Evolutionary conservation across 2,329 filamentous ascomycete species (phyloP), one percentile per base, ranked within the genome.

Genomic region (Pseudopyricularia javanii): DNA sequence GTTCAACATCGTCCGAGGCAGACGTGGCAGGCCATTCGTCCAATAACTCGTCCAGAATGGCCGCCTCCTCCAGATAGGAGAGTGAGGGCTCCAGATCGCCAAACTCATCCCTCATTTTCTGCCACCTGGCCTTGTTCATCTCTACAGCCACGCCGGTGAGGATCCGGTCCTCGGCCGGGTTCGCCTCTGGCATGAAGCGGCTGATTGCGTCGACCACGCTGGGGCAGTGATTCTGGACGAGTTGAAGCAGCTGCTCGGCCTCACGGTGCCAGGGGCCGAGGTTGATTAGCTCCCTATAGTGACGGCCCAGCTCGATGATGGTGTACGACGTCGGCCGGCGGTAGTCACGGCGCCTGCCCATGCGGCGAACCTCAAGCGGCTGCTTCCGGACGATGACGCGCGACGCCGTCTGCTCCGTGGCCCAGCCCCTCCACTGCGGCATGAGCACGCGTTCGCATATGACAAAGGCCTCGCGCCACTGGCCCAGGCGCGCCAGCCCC

Each of bases 401-500:
- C 22, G 4, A 24, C 22, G 3, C 12, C 20, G 11, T 20, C 20
- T 26, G 6, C 17, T n/a, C 4, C 20, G 14, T 14, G 12, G 34
- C 34, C 88, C 90, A 96, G 24, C 89, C 88, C 11, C 79, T 78
- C 78, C 90, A 95, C 33, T 79, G 74, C 1, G 79, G 75, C 78
- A 95, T 94, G 53, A 97, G 82, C 55, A 81, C 79, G 26, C 74
- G 69, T 69, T 97, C 91, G 63, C 87, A 91, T 51, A 83, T 68
- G 22, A 70, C 63, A 67, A 93, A 95, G 35, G 90, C 90, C 20
- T 84, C 74, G 49, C 79, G 68, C 60, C 78, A 76, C 47, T 76
- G 73, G 47, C 76, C 74, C 52, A 81, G 73, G 14, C 74, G 70
- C 24, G 82, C 79, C 28, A 96, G 79, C 50, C 75, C 68, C 60